These are phyloP conservation scores for Colletotrichum musicola DNA, from an alignment of 2,329 filamentous ascomycete genomes.

Conservation along the genomic window DNA sequence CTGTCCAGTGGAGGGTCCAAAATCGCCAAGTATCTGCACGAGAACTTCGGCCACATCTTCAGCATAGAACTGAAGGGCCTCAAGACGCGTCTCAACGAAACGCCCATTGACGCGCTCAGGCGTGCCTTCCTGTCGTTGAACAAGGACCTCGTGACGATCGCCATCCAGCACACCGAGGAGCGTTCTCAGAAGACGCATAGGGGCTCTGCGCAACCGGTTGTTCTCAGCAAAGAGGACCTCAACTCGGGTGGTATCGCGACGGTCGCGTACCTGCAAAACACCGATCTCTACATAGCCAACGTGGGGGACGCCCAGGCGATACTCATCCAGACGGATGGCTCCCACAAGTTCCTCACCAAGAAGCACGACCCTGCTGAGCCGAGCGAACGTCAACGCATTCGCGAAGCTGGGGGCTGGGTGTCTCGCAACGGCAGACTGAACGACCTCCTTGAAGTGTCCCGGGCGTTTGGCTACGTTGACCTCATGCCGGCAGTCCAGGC, in stretches of 20 bases:
- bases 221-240: conserved; percentile 89
- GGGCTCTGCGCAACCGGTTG: conserved; percentile 77
- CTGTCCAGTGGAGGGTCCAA: conserved; percentile 91
- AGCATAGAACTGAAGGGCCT: conserved; percentile 83
- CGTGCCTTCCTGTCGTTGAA: conserved; percentile 91
- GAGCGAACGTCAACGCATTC: conserved; percentile 86
- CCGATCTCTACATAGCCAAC: conserved; percentile 94
- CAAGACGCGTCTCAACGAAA: conserved; percentile 76
- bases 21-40: conserved; percentile 95
- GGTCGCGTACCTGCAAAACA: conserved; percentile 88
- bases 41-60: conserved; percentile 92
- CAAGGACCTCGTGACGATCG: conserved; percentile 90
- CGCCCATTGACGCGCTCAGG: conserved; percentile 83
- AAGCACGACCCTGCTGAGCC: conserved; percentile 95
- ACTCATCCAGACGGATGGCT: conserved; percentile 89
- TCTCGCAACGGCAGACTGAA: conserved; percentile 95
- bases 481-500: conserved; percentile 94
- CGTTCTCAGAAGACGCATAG: conserved; percentile 76
- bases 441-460: conserved; percentile 89
- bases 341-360: conserved; percentile 83
- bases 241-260: conserved; percentile 93
- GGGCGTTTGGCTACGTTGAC: conserved; percentile 94
- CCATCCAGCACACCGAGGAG: conserved; percentile 84
- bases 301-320: conserved; percentile 97
- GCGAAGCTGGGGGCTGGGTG: conserved; percentile 95